Conservation (phyloP, 805 yeast genomes). For the Zygoascus biomembranicola region DNA sequence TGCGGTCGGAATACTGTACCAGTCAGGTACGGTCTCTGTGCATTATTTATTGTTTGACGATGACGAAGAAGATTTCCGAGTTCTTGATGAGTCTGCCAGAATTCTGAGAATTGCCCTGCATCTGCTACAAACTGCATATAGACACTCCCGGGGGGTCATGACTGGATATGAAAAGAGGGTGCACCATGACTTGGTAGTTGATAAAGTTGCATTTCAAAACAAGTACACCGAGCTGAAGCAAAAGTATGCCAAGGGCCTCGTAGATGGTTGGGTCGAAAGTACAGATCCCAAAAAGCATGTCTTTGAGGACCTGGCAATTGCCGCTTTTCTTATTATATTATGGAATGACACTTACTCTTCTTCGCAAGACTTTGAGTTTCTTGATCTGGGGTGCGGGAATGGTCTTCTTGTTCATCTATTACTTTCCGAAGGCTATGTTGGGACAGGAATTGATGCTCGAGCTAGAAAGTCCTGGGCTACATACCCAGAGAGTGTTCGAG, state of each 20-base stretch:
- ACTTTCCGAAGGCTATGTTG: conserved; percentile 68
- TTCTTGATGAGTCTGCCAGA: conserved; percentile 36
- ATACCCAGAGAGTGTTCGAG: conserved; percentile 59
- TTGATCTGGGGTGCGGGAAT: conserved; percentile 94
- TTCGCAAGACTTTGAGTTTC: conserved; percentile 48
- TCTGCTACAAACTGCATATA: conserved; percentile 66
- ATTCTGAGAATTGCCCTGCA: conserved; percentile 76
- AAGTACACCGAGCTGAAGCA: conserved; percentile 72
- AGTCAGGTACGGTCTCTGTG: conserved; percentile 44
- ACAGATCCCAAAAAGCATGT: conserved; percentile 96
- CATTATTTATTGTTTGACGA: conserved; percentile 61
- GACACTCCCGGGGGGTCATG: conserved; percentile 78
- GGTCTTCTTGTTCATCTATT: conserved; percentile 76
- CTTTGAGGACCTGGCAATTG: conserved; percentile 91
- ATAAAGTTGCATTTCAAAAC: conserved; percentile 75
- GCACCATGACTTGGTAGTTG: conserved; percentile 77
- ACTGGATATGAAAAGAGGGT: conserved; percentile 84
- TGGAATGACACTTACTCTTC: conserved; percentile 53
- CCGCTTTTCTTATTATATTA: conserved; percentile 82
- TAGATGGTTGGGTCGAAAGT: conserved; percentile 82
- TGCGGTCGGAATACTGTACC: conserved; percentile 64
- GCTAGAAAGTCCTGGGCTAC: conserved; percentile 79
- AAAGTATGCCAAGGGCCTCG: conserved; percentile 66
- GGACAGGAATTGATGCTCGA: conserved; percentile 85
- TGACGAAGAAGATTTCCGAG: background rate